These are phyloP conservation scores for Camelina laxa DNA, from an alignment of 345 rosid genomes.

Conservation along the genomic window DNA sequence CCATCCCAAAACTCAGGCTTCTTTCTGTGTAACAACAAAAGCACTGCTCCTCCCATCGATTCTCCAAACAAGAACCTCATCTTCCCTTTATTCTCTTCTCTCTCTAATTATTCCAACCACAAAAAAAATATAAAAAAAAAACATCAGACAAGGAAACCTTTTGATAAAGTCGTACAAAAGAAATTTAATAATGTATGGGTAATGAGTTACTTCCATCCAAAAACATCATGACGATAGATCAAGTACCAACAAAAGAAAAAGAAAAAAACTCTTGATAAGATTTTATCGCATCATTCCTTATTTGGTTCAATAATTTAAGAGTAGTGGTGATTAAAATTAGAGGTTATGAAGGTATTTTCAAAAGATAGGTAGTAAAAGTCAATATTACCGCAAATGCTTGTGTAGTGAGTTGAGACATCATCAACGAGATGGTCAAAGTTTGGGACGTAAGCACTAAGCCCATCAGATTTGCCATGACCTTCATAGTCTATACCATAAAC, in stretches of 20 bases:
- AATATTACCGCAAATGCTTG: slow-evolving; percentile 58
- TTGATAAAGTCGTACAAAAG: slow-evolving; percentile 4
- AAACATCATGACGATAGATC: background rate
- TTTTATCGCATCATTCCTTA: background rate
- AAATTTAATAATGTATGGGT: background rate
- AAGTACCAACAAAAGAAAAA: no score
- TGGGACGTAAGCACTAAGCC: slow-evolving; percentile 55
- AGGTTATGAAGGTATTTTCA: background rate
- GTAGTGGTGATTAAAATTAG: background rate
- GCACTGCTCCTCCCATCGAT: slow-evolving; percentile 93
- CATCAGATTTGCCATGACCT: slow-evolving; percentile 93
- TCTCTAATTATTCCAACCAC: slow-evolving; percentile 51
- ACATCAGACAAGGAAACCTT: background rate
- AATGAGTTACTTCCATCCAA: background rate
- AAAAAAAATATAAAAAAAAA: background rate
- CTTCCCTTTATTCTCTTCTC: slow-evolving; percentile 60
- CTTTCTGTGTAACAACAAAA: slow-evolving; percentile 65
- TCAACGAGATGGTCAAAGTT: slow-evolving; percentile 66
- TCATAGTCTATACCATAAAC: slow-evolving; percentile 86
- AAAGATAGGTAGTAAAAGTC: background rate
- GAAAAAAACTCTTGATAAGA: background rate
- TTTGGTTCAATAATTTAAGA: no score
- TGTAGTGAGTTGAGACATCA: slow-evolving; percentile 63
- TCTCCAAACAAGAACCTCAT: slow-evolving; percentile 80
- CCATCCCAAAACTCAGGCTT: slow-evolving; percentile 82